Percentiles rank a stretch among this genome's conserved stretches.
Evolutionary conservation across 129 eudicot genomes (phyloP).

Genomic region (Rutidosis leptorrhynchoides): DNA sequence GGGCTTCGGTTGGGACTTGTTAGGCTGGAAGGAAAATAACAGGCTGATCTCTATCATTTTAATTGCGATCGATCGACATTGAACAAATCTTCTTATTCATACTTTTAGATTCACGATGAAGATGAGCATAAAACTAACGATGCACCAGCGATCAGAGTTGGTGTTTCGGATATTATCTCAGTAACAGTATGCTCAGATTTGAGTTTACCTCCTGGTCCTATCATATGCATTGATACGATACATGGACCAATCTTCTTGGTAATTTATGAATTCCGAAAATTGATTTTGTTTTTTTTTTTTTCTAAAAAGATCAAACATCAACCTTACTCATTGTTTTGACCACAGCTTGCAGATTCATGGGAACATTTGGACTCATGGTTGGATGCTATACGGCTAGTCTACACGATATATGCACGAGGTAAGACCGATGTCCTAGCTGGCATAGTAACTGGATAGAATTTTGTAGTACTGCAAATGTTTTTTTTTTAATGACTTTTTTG

Average conservation of each 20-base stretch:
- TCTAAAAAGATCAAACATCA: not conserved
- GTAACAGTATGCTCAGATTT: constrained; percentile 85
- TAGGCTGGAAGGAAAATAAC: too few relatives aligned
- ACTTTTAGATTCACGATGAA: constrained; percentile 50
- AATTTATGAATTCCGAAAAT: constrained; percentile 24
- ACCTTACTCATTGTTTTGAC: constrained; percentile 6
- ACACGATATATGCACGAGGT: constrained; percentile 89
- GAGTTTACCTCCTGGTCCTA: constrained; percentile 91
- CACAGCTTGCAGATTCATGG: constrained; percentile 94
- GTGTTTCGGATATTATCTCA: constrained; percentile 60
- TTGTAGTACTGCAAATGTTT: constrained; percentile 17
- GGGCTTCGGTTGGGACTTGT: too few relatives aligned
- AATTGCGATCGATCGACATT: not conserved
- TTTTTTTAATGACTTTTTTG: constrained; percentile 16
- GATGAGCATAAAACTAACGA: constrained; percentile 36
- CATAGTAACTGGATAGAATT: constrained; percentile 57
- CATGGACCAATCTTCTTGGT: constrained; percentile 74
- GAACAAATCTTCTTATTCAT: not conserved
- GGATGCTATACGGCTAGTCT: constrained; percentile 88
- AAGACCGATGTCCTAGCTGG: constrained; percentile 93
- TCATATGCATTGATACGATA: constrained; percentile 65
- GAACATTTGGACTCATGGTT: constrained; percentile 87
- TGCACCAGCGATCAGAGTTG: constrained; percentile 48
- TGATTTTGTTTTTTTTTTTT: not conserved
- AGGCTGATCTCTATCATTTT: too few relatives aligned